These are phyloP conservation scores for Puya raimondii DNA, from an alignment of 176 grass and related monocot genomes.

Conservation along the genomic window DNA sequence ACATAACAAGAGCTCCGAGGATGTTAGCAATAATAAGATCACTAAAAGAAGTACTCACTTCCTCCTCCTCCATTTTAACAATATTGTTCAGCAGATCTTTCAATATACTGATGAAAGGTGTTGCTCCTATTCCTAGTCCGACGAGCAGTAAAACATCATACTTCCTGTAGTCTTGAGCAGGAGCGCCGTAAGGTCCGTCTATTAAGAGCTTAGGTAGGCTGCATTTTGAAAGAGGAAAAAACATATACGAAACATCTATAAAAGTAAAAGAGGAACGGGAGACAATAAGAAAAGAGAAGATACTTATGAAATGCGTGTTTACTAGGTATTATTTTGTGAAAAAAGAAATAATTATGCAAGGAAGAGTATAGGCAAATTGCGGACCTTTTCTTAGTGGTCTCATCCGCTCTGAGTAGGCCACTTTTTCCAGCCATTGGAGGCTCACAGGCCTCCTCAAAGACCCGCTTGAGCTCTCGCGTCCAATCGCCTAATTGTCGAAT, in stretches of 20 bases:
- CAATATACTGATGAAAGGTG: conserved; percentile 98
- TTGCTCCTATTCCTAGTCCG: conserved; percentile 95
- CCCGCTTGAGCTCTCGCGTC: conserved; percentile 85
- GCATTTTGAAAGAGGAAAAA: conserved; percentile 19
- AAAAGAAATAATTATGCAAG: neutral
- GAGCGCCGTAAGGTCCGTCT: conserved; percentile 91
- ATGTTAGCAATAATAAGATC: no score
- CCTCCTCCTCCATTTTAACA: conserved; percentile 84
- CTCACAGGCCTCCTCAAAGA: conserved; percentile 80
- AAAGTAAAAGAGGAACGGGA: neutral
- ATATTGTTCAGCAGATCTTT: conserved; percentile 98
- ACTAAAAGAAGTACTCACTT: conserved; percentile 33
- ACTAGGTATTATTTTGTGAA: neutral
- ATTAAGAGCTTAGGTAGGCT: conserved; percentile 96
- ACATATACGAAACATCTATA: conserved; percentile 7
- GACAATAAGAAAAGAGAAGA: neutral
- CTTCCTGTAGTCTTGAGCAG: conserved; percentile 93
- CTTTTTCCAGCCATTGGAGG: conserved; percentile 82
- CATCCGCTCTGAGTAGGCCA: conserved; percentile 89
- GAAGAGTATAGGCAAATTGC: neutral
- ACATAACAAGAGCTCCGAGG: no score
- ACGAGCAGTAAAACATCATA: conserved; percentile 95
- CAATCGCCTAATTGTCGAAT: conserved; percentile 95
- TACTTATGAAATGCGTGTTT: neutral
- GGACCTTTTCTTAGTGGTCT: conserved; percentile 85